Base-by-base conservation (phyloP, 2,329 filamentous ascomycete genomes). In the Aspergillus sp. region DNA sequence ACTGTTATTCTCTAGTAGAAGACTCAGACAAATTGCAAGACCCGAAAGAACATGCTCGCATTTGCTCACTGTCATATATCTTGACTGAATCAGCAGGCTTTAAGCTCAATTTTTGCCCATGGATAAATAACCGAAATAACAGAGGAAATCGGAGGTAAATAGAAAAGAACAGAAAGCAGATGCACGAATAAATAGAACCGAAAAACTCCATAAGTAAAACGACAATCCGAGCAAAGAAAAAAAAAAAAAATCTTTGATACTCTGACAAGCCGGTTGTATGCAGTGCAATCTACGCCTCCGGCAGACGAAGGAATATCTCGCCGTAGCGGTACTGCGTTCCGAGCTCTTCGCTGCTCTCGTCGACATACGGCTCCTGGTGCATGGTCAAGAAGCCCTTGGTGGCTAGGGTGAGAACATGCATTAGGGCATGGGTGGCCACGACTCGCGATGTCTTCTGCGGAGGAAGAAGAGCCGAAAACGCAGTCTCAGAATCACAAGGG, bases 371-470 rank as follows among this genome's bases (percentile, higher is more conserved):
- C 22, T 61, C 57, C 57, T 93, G 86, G 40, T 71, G 58, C 4
- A 88, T 75, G 12, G 60, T 53, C 27, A 89, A 61, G 34, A 72
- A 55, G 2, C 70, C 70, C 57, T 78, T 84, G 2, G 76, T 85
- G 4, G 75, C 78, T 26, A 91, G 68, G 8, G 72, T 68, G 10
- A 93, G 69, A 2, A 84, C 68, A 53, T 91, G 82, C 60, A 82
- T 75, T 51, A 85, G 80, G 0, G 78, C 84, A 53, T 86, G 82
- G 2, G 82, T 78, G 6, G 80, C 82, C 8, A 85, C 76, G 17
- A 74, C 63, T 22, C 66, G 69, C 26, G 55, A 65, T 17, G 72
- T 75, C 26, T 66, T 58, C 7, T 51, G 50, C 0, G 75, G 71
- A n/a, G 74, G 67, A 27, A 91, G 74, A 7, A 94, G 60, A 30